Evolutionary conservation across 805 yeast species (phyloP).

Genomic region (Saccharomyces kudriavzevii): DNA sequence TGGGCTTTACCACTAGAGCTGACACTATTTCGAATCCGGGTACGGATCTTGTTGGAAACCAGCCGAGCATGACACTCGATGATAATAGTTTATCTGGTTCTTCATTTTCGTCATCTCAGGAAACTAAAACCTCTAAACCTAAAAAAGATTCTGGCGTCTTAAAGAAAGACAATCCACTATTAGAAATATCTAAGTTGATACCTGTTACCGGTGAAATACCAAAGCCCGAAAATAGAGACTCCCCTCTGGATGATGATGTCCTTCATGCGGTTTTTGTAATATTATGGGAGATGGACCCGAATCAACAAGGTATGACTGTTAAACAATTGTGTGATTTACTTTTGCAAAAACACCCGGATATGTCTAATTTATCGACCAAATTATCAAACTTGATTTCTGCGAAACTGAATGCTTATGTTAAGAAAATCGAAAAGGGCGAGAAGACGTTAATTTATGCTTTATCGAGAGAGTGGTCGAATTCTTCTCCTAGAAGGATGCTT

Average conservation of each 20-base stretch:
- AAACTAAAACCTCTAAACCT: conserved; percentile 1
- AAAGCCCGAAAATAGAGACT: conserved; percentile 53
- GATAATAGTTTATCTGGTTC: not conserved
- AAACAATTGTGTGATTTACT: conserved; percentile 76
- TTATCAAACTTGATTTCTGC: conserved; percentile 77
- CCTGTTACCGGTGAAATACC: conserved; percentile 77
- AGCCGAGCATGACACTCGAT: not conserved
- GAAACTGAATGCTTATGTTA: conserved; percentile 75
- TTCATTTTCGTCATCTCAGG: not conserved
- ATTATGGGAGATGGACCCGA: conserved; percentile 58
- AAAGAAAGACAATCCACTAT: conserved; percentile 18
- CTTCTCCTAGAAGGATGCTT: conserved; percentile 83
- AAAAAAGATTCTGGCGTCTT: conserved; percentile 13
- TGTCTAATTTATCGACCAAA: conserved; percentile 73
- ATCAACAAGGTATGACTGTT: conserved; percentile 79
- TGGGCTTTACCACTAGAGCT: conserved; percentile 14
- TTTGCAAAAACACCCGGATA: conserved; percentile 69
- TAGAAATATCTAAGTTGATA: conserved; percentile 57
- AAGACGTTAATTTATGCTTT: conserved; percentile 61
- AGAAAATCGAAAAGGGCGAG: conserved; percentile 79
- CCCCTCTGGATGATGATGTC: conserved; percentile 58
- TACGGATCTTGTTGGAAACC: conserved; percentile 10
- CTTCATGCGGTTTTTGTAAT: conserved; percentile 67
- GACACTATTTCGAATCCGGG: conserved; percentile 7
- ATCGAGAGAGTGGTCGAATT: conserved; percentile 86